Percentiles rank a stretch among this genome's conserved stretches.
Evolutionary conservation across 2,329 filamentous ascomycete species (phyloP).

Genomic region (Botryotinia convoluta): DNA sequence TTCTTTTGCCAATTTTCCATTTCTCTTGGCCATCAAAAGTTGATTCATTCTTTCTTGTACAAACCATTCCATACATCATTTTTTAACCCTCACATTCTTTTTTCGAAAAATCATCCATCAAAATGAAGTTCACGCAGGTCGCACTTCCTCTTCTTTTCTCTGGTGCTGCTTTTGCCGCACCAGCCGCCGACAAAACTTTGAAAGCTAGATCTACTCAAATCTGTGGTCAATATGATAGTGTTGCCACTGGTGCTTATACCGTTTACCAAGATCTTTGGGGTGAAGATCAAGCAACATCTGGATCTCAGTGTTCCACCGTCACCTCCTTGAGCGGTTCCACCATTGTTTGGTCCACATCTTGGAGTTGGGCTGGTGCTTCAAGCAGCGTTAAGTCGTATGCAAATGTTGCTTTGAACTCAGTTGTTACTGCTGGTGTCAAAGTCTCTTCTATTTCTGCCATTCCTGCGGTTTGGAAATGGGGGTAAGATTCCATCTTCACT

Average conservation of each 20-base stretch:
- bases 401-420: slow-evolving; percentile 40
- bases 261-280: slow-evolving; percentile 41
- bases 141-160: slow-evolving; percentile 21
- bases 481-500: slow-evolving; percentile 32
- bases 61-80: background rate
- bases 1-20: background rate
- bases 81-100: background rate
- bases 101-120: background rate
- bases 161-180: slow-evolving; percentile 12
- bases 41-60: background rate
- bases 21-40: background rate
- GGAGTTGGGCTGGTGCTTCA: slow-evolving; percentile 42
- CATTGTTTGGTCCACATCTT: slow-evolving; percentile 43
- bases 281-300: background rate
- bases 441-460: slow-evolving; percentile 41
- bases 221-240: slow-evolving; percentile 31
- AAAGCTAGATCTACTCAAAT: slow-evolving; percentile 17
- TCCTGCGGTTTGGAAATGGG: slow-evolving; percentile 42
- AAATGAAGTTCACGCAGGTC: slow-evolving; percentile 22
- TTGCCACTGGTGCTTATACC: slow-evolving; percentile 38
- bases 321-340: slow-evolving; percentile 37
- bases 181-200: slow-evolving; percentile 5
- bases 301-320: slow-evolving; percentile 42
- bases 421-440: slow-evolving; percentile 36
- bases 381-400: slow-evolving; percentile 44